Percentiles rank a stretch among this genome's conserved stretches.
These are phyloP conservation scores for Colletotrichum orchidophilum DNA, from an alignment of 2,329 filamentous ascomycete species.

Conservation along the genomic window DNA sequence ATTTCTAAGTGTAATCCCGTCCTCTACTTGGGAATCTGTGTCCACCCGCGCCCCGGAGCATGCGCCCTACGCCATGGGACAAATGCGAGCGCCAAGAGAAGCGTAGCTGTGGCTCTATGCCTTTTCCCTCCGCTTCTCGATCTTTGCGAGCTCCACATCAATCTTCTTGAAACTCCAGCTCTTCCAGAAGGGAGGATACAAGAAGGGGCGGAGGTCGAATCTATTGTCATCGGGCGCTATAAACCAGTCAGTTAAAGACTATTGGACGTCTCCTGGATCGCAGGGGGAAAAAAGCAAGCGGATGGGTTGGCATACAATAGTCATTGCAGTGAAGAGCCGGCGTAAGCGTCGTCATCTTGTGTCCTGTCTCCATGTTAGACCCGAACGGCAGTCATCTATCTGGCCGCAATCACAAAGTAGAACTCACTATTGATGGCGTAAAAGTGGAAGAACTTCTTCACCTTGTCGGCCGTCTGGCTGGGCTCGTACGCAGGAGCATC, in stretches of 20 bases:
- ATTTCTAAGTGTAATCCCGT: neutral
- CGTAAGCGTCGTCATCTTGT: slow-evolving; percentile 35
- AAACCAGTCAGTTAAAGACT: slow-evolving; percentile 1
- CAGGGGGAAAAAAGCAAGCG: neutral
- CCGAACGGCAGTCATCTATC: neutral
- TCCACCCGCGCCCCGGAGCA: neutral
- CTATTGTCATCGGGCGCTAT: slow-evolving; percentile 40
- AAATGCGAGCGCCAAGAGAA: neutral
- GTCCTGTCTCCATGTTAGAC: slow-evolving; percentile 12
- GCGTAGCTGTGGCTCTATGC: too few species aligned
- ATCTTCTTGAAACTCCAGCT: slow-evolving; percentile 51
- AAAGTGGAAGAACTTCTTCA: slow-evolving; percentile 58
- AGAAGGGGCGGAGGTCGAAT: slow-evolving; percentile 39
- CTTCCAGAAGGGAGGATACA: slow-evolving; percentile 45
- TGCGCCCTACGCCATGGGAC: neutral
- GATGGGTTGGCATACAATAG: slow-evolving; percentile 18
- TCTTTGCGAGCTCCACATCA: slow-evolving; percentile 45
- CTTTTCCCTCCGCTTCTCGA: slow-evolving; percentile 40
- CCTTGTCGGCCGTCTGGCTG: slow-evolving; percentile 50
- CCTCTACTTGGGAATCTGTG: neutral
- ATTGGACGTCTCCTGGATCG: too few species aligned
- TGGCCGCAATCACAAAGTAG: too few species aligned
- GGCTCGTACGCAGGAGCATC: slow-evolving; percentile 45
- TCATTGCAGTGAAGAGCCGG: slow-evolving; percentile 34
- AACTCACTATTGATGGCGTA: slow-evolving; percentile 64